Evolutionary conservation across 345 rosid species (phyloP), one percentile per base, ranked within the genome.

Genomic region (Lenwebbia sp.): DNA sequence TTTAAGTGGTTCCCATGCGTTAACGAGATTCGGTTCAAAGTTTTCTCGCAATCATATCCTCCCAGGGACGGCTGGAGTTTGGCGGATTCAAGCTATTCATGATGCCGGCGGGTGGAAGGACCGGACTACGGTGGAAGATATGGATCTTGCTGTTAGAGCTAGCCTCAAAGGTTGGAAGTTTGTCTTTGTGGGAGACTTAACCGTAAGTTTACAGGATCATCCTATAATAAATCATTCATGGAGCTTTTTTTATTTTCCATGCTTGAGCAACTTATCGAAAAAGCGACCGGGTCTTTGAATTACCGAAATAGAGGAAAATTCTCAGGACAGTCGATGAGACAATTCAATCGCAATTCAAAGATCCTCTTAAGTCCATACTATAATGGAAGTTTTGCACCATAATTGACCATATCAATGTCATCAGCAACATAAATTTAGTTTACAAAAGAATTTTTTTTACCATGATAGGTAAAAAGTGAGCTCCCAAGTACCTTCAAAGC

Each of bases 61-160:
- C 40, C 55, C 82, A 92, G 94, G 94, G 83, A 92, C 92, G 1
- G 94, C 92, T 44, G 93, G 92, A 12, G 93, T 92, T 15, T 92
- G 94, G 94, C 84, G 90, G 89, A 92, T 92, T 58, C 88, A 87
- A 78, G 92, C 96, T 25, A 83, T 92, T 82, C 84, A 86, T 40
- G 93, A 92, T 84, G 92, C 93, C 0, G 94, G 96, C 6, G 93
- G 96, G 54, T 94, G 95, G 94, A 94, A 91, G 53, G 92, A 94
- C 83, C 88, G 91, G 84, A 92, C 94, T 33, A 93, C 90, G 50
- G 94, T 92, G 82, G 94, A 92, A 86, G 96, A 92, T 86, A 92
- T 92, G 96, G 94, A 94, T 86, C 90, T 92, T 53, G 94, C 95
- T 87, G 92, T 92, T 57, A 86, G 92, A 54, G 93, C 93, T 58